Percentiles rank a stretch among this genome's conserved stretches.
Evolutionary conservation across 2,329 filamentous ascomycete genomes (phyloP).

Genomic region (Aspergillus pseudotamarii): DNA sequence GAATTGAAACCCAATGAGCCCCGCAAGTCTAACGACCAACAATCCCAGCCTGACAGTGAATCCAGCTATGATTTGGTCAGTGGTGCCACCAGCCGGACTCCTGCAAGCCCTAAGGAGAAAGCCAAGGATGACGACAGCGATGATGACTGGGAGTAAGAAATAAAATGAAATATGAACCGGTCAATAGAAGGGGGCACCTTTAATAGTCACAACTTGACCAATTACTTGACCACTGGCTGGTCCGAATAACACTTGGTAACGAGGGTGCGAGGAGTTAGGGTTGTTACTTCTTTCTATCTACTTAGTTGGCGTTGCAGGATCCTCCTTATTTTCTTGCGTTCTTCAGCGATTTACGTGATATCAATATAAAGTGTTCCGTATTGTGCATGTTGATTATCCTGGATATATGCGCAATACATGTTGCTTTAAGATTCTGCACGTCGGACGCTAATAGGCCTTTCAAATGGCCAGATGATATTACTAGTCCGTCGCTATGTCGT

Average conservation of each 20-base stretch:
- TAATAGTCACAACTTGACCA: neutral
- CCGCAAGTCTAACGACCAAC: slow-evolving; percentile 79
- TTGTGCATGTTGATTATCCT: neutral
- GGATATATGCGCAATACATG: neutral
- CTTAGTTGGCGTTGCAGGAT: slow-evolving; percentile 5
- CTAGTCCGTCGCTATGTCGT: neutral
- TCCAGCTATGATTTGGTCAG: slow-evolving; percentile 95
- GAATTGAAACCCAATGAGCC: slow-evolving; percentile 65
- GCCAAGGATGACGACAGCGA: slow-evolving; percentile 62
- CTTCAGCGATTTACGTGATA: slow-evolving; percentile 25
- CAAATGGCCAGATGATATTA: neutral
- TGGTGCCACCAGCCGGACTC: slow-evolving; percentile 75
- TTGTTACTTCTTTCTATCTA: slow-evolving; percentile 1
- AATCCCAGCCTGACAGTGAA: slow-evolving; percentile 89
- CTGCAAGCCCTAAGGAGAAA: slow-evolving; percentile 63
- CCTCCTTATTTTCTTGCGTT: slow-evolving; percentile 13
- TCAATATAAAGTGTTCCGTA: slow-evolving; percentile 9
- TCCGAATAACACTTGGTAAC: slow-evolving; percentile 8
- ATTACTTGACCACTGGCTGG: slow-evolving; percentile 20
- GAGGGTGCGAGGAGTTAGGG: slow-evolving; percentile 19
- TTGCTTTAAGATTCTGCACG: neutral
- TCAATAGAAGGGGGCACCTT: neutral
- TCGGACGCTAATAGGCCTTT: neutral
- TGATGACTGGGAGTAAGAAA: slow-evolving; percentile 72
- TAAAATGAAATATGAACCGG: neutral